Base-by-base conservation (phyloP, 2,329 filamentous ascomycete species). In the Cladorrhinum sp. region DNA sequence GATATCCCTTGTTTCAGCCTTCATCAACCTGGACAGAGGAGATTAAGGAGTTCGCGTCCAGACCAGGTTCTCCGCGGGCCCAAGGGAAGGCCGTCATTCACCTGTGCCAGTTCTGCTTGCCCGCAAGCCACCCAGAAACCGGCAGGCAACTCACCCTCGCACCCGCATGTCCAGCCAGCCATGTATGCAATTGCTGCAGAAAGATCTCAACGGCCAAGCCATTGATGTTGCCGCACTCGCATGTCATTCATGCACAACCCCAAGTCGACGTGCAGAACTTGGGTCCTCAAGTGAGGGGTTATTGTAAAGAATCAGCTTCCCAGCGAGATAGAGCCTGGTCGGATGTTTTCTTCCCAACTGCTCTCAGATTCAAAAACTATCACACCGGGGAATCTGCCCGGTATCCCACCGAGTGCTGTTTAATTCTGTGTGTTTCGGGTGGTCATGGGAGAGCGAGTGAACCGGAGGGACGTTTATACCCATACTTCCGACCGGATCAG, bases 181-280 rank as follows among this genome's bases (percentile, higher is more conserved):
- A n/a, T n/a, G n/a, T n/a, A 42, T 42, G 16, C 6, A 42, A 4
- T 7, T 14, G 36, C 36, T 42, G 36, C 36, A 42, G 36, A n/a
- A 3, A 12, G 36, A 4, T 16, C 36, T 12, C 26, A 39, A 16
- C 21, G 36, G 52, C 28, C 20, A 42, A 8, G n/a, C 24, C 53
- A 42, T 28, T 48, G 39, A 36, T 28, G 23, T 57, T 49, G 54
- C 54, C 39, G 54, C 23, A 30, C 39, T 12, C 39, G 21, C 54
- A 49, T 57, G 54, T 49, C 54, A 49, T 49, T 33, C 53, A 55
- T 55, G 51, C 28, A 28, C 28, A 23, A 33, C 10, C n/a, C 36
- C 51, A 23, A 21, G 8, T 36, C 12, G 33, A 16, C 12, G 4
- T 36, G 42, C 42, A 46, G 16, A 12, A 10, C n/a, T 20, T 46